phyloP scores from a whole-genome alignment of 2,329 filamentous ascomycete genomes.

The Orbilia blumenaviensis region DNA sequence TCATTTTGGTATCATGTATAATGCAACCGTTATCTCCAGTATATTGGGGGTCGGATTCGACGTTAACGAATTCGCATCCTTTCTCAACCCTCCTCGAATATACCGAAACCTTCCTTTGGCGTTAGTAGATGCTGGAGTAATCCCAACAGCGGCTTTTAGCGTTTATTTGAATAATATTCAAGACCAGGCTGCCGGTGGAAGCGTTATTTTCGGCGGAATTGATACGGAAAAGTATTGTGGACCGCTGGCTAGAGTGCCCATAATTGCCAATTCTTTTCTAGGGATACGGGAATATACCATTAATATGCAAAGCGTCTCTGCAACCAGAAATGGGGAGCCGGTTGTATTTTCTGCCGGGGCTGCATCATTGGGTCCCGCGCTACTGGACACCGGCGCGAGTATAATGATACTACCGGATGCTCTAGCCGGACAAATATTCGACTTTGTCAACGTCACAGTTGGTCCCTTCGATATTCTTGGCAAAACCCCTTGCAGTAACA shows the following conservation, averaged over 20 bases:
- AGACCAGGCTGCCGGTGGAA: conserved; percentile 71
- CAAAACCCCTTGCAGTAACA: conserved; percentile 64
- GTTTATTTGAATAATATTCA: conserved; percentile 77
- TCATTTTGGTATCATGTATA: conserved; percentile 79
- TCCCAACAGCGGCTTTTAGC: conserved; percentile 75
- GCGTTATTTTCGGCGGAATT: conserved; percentile 78
- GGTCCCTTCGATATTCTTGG: conserved; percentile 66
- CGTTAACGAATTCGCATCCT: conserved; percentile 78
- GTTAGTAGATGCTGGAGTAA: conserved; percentile 70
- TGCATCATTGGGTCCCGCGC: conserved; percentile 63
- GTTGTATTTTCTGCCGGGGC: background rate
- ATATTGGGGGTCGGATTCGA: conserved; percentile 87
- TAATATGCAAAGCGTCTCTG: conserved; percentile 61
- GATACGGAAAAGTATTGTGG: conserved; percentile 74
- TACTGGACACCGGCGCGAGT: conserved; percentile 80
- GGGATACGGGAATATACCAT: conserved; percentile 58
- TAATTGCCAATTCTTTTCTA: conserved; percentile 67
- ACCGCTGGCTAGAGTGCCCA: conserved; percentile 69
- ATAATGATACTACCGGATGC: conserved; percentile 74
- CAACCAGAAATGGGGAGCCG: conserved; percentile 57
- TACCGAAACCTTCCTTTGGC: conserved; percentile 77
- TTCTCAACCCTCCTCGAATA: conserved; percentile 65
- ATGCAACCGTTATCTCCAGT: conserved; percentile 63
- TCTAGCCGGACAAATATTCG: conserved; percentile 67
- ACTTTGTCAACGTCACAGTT: conserved; percentile 67